phyloP scores from a whole-genome alignment of 805 yeast species.

The Starmerella asiatica region DNA sequence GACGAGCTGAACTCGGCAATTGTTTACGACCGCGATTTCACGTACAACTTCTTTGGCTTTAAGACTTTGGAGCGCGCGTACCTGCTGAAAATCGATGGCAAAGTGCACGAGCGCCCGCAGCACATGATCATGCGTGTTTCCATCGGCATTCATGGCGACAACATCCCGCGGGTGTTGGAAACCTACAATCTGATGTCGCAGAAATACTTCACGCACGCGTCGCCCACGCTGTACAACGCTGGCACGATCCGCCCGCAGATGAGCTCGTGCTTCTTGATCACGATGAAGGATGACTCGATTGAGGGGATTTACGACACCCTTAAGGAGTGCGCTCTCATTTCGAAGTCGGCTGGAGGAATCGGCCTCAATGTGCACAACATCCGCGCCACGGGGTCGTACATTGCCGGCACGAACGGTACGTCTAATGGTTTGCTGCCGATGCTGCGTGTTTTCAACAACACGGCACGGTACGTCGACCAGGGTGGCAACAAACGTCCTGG shows the following conservation, averaged over 20 bases:
- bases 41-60: constrained; percentile 74
- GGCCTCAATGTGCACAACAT: constrained; percentile 83
- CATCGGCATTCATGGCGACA: constrained; percentile 69
- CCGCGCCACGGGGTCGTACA: constrained; percentile 72
- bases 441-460: constrained; percentile 87
- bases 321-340: constrained; percentile 75
- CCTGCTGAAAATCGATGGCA: constrained; percentile 48
- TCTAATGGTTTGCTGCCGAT: constrained; percentile 93
- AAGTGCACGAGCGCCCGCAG: constrained; percentile 83
- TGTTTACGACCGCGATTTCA: constrained; percentile 63
- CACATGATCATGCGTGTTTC: constrained; percentile 83
- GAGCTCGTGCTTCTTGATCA: constrained; percentile 84
- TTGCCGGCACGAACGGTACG: constrained; percentile 84
- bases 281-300: constrained; percentile 87
- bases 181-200: constrained; percentile 80
- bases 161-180: constrained; percentile 53
- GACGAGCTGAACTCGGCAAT: constrained; percentile 61
- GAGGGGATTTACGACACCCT: constrained; percentile 89
- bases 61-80: constrained; percentile 86
- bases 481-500: constrained; percentile 98
- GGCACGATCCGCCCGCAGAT: constrained; percentile 76
- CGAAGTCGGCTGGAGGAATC: constrained; percentile 92
- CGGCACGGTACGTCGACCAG: constrained; percentile 95
- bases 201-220: constrained; percentile 82
- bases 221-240: constrained; percentile 88